phyloP scores from a whole-genome alignment of 2,329 filamentous ascomycete species.

The Fusarium miscanthi region DNA sequence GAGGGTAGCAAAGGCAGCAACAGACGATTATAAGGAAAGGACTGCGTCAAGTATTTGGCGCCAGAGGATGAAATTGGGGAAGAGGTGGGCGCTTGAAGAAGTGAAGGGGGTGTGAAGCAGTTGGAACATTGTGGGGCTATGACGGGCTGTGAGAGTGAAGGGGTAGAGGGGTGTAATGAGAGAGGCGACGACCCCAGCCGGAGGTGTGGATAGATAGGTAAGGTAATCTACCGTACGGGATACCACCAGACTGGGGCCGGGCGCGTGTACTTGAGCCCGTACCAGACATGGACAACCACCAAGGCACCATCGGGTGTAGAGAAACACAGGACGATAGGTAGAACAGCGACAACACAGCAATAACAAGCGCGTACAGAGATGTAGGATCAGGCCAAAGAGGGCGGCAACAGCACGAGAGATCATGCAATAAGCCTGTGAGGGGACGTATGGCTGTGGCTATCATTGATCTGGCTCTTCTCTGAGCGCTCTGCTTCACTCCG shows the following conservation, averaged over 20 bases:
- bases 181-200: slow-evolving; percentile 23
- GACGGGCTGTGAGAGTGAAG: slow-evolving; percentile 35
- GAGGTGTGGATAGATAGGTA: slow-evolving; percentile 28
- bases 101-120: slow-evolving; percentile 43
- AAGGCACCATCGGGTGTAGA: slow-evolving; percentile 24
- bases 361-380: slow-evolving; percentile 34
- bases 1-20: slow-evolving; percentile 40
- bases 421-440: slow-evolving; percentile 23
- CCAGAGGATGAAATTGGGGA: slow-evolving; percentile 40
- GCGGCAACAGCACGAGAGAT: slow-evolving; percentile 38
- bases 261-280: slow-evolving; percentile 41
- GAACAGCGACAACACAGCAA: slow-evolving; percentile 14
- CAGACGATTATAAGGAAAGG: slow-evolving; percentile 45
- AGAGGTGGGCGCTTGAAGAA: slow-evolving; percentile 44
- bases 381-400: slow-evolving; percentile 26
- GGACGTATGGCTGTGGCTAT: slow-evolving; percentile 20
- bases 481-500: neutral
- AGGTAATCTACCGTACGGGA: slow-evolving; percentile 27
- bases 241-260: slow-evolving; percentile 37
- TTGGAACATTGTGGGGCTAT: slow-evolving; percentile 39
- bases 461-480: neutral
- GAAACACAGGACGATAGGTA: slow-evolving; percentile 12
- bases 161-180: slow-evolving; percentile 33
- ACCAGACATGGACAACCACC: slow-evolving; percentile 24
- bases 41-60: slow-evolving; percentile 46